phyloP scores from a whole-genome alignment of 1,284 basidiomycete species.

The Cryptococcus sp. region DNA sequence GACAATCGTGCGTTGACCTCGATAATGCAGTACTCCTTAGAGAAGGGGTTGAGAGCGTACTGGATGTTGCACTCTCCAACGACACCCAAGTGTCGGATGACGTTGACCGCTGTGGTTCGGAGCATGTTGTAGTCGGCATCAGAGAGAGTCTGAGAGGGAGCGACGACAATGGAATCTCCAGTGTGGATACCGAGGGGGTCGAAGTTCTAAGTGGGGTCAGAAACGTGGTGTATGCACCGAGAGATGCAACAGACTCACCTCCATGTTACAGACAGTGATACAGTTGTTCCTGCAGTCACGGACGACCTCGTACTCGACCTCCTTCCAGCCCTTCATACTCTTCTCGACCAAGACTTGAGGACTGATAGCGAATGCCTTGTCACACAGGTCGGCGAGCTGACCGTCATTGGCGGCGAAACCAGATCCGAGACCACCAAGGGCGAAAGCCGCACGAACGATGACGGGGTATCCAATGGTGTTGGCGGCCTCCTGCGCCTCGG shows the following conservation, averaged over 20 bases:
- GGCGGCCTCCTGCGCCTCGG: slow-evolving; percentile 86
- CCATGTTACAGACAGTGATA: slow-evolving; percentile 99
- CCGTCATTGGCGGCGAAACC: slow-evolving; percentile 90
- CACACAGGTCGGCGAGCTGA: slow-evolving; percentile 83
- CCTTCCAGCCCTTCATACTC: slow-evolving; percentile 99
- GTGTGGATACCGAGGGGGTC: slow-evolving; percentile 98
- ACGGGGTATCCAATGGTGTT: slow-evolving; percentile 90
- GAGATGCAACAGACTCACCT: slow-evolving; percentile 62
- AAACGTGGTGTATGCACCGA: not conserved
- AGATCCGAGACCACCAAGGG: slow-evolving; percentile 90
- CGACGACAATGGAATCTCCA: slow-evolving; percentile 98
- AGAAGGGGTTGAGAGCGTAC: slow-evolving; percentile 93
- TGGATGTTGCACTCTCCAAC: slow-evolving; percentile 98
- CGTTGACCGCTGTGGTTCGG: slow-evolving; percentile 95
- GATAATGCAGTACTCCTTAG: slow-evolving; percentile 97
- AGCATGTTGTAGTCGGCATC: slow-evolving; percentile 99
- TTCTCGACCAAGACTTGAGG: slow-evolving; percentile 97
- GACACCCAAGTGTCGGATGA: slow-evolving; percentile 95
- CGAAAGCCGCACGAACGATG: slow-evolving; percentile 95
- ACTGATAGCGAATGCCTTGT: slow-evolving; percentile 92
- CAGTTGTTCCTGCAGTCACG: slow-evolving; percentile 90
- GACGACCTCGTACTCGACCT: slow-evolving; percentile 99
- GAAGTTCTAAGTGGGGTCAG: slow-evolving; percentile 71
- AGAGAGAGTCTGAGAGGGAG: slow-evolving; percentile 96
- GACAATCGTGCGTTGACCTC: slow-evolving; percentile 99